A percentile compares a stretch with the other conserved stretches of the same genome.
phyloP scores from a whole-genome alignment of 768 basidiomycete species.

The Mycena galopus region DNA sequence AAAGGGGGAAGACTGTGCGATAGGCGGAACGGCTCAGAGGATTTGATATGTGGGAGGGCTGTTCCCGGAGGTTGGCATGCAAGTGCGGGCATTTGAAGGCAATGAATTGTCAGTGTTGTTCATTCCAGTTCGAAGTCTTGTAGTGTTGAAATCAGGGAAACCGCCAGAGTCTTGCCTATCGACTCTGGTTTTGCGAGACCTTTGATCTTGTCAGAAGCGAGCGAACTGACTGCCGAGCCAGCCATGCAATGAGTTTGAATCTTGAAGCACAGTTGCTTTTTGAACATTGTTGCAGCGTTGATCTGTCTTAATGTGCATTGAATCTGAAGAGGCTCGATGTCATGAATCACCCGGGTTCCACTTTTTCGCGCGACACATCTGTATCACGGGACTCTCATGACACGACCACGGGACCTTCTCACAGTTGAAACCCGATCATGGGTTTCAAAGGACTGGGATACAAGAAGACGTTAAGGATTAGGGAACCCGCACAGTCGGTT shows the following conservation, averaged over 20 bases:
- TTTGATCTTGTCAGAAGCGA: neutral
- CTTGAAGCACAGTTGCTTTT: neutral
- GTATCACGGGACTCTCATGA: no score
- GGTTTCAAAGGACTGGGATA: no score
- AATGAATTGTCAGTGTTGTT: neutral
- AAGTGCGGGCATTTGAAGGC: neutral
- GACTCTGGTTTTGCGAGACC: neutral
- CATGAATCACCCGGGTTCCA: no score
- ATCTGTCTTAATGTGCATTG: no score
- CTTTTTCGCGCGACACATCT: no score
- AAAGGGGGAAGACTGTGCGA: neutral
- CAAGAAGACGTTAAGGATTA: no score
- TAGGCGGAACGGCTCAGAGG: neutral
- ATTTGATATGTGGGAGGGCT: neutral
- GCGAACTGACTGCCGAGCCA: neutral
- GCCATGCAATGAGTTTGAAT: neutral
- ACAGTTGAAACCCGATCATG: no score
- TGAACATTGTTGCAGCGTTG: neutral
- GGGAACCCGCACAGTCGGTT: no score
- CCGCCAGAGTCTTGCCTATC: neutral
- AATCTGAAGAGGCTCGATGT: neutral
- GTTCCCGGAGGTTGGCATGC: neutral
- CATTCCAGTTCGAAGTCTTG: neutral
- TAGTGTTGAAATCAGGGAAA: neutral
- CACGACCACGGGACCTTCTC: no score